Base-by-base conservation (phyloP, 352 stramenopile genomes). In the Pythium volutum region DNA sequence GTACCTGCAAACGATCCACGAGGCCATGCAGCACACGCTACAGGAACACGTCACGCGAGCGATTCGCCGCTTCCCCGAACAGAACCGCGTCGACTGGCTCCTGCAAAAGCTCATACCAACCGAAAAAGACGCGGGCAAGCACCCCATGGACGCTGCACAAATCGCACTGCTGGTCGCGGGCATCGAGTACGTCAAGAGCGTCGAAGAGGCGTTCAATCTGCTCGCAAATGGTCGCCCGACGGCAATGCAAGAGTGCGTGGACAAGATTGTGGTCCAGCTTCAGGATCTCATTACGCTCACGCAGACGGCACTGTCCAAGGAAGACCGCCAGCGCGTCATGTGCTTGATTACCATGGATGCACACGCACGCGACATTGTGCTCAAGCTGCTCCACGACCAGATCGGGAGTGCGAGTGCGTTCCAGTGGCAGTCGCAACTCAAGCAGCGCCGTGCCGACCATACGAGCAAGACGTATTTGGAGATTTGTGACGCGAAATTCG, bases 271-370 rank as follows among this genome's bases (percentile, higher is more conserved):
- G 25, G 78, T 96, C 29, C 92, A 98, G 59, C 86, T 98, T 18
- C 84, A 81, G 22, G 95, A 98, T 52, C 71, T 98, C 2, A 97
- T 98, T 66, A 83, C 88, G 50, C 63, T 97, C n/a, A 97, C 89
- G 2, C 87, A 91, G 69, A 84, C 72, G 7, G 69, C 82, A 23
- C 73, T 98, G 5, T 82, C 72, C 5, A 93, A 87, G 52, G 84
- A 80, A 36, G 93, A 98, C 64, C 87, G 93, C 4, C 90, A 91
- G 60, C 82, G 95, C 15, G 75, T 98, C 22, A 98, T 98, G 90
- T 95, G 91, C 47, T 88, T 97, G 69, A 98, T 98, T 67, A 98
- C 93, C 4, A 96, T 97, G 74, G 94, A 98, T 64, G 89, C 92
- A 0, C 93, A 98, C 63, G 77, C 83, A 10, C 79, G 93, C 33